Evolutionary conservation across 306 rosid genomes (phyloP), one percentile per base, ranked within the genome.

Genomic region (Crotalaria pallida): DNA sequence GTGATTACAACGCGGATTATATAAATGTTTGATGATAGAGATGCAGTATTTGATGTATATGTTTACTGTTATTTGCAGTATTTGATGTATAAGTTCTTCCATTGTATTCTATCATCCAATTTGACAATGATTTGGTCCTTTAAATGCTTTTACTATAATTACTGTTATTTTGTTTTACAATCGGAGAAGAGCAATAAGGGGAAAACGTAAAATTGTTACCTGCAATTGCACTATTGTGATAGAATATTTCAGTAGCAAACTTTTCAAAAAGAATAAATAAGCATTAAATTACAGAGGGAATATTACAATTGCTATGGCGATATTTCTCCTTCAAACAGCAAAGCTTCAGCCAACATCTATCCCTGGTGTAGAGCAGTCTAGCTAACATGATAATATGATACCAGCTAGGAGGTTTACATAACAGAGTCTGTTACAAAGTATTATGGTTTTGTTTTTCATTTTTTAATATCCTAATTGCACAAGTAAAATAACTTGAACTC

Each of bases 1-100:
- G 47, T 59, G 61, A 67, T 67, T 44, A 77, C 81, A 31, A 79
- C 10, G 81, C 86, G 83, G 86, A 79, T 82, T 64, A 74, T 70
- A 69, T 66, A 66, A 31, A 52, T 53, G 45, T 75, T 52, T 56
- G 81, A 71, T 76, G 56, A 82, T 75, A 82, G 83, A 82, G 86
- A 79, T 72, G 74, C 74, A 49, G 67, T 80, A 58, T 57, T 43
- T 43, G 49, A 31, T 76, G 52, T 67, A 56, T 76, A 58, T 67
- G 33, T 29, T 47, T 74, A 44, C 58, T 58, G n/a, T 50, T 69
- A 50, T 51, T 21, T 64, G 73, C 65, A 33, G 24, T 0, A 72
- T 75, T 66, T 74, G 71, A 40, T 75, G 11, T 16, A 2, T 1
- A 41, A 17, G 10, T 69, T 69, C 57, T 65, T 65, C 24, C 58